Percentiles rank a stretch among this genome's conserved stretches.
Evolutionary conservation across 2,329 filamentous ascomycete species (phyloP).

Genomic region (Neofusicoccum sp.): DNA sequence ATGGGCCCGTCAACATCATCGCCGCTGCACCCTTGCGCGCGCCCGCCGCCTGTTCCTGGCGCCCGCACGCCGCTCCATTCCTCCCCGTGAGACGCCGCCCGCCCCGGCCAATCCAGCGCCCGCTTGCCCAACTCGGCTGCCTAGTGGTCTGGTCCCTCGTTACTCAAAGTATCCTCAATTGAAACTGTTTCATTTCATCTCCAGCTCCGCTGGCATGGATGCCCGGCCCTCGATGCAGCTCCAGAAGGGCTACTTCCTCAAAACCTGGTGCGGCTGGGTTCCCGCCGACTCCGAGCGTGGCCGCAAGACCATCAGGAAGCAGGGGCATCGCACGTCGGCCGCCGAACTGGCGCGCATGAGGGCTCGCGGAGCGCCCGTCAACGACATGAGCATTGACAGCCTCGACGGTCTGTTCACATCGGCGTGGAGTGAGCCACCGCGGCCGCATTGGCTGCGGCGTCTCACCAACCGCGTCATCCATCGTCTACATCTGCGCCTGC

Average conservation of each 20-base stretch:
- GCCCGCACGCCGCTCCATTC: slow-evolving; percentile 8
- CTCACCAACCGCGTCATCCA: slow-evolving; percentile 8
- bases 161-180: slow-evolving; percentile 19
- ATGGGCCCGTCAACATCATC: slow-evolving; percentile 11
- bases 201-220: slow-evolving; percentile 14
- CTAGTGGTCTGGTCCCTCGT: slow-evolving; percentile 14
- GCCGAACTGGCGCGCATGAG: neutral
- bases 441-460: slow-evolving; percentile 1
- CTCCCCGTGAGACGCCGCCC: slow-evolving; percentile 6
- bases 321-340: neutral
- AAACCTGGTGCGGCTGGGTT: neutral
- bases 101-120: slow-evolving; percentile 4
- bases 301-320: neutral
- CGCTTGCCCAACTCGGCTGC: slow-evolving; percentile 3
- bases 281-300: neutral
- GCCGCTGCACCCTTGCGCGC: slow-evolving; percentile 7
- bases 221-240: neutral
- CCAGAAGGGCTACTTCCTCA: slow-evolving; percentile 4
- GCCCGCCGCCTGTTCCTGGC: slow-evolving; percentile 15
- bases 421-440: neutral
- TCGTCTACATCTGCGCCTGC: slow-evolving; percentile 1
- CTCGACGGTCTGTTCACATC: neutral
- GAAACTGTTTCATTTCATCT: slow-evolving; percentile 19
- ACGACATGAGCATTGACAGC: neutral
- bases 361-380: neutral